These are phyloP conservation scores for Leccinum fuscescens DNA, from an alignment of 1,284 basidiomycete genomes.

Conservation along the genomic window DNA sequence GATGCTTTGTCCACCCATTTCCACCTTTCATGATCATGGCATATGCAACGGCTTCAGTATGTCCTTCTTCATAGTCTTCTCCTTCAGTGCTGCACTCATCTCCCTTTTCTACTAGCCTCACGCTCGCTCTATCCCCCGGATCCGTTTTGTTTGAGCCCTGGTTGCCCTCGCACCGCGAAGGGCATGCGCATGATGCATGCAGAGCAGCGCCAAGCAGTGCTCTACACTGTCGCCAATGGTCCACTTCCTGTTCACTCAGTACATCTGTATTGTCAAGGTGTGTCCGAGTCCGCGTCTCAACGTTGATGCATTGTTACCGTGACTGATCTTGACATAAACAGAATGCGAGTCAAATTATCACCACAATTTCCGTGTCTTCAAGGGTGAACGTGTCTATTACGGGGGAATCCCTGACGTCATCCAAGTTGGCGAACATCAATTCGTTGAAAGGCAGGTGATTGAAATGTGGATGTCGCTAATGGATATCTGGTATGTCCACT, in stretches of 20 bases:
- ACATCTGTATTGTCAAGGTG: slow-evolving; percentile 6
- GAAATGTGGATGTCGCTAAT: slow-evolving; percentile 10
- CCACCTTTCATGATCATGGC: not conserved
- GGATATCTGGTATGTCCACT: not conserved
- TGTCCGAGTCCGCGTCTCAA: not conserved
- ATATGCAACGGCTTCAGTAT: not conserved
- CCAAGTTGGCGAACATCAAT: slow-evolving; percentile 12
- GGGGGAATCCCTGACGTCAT: not conserved
- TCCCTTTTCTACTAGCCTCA: not conserved
- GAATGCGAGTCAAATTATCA: slow-evolving; percentile 8
- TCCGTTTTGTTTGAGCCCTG: not conserved
- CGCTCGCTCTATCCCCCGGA: not conserved
- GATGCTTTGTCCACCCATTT: not conserved
- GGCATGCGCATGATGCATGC: slow-evolving; percentile 3
- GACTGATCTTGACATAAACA: not conserved
- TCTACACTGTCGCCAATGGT: slow-evolving; percentile 1
- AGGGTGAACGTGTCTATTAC: slow-evolving; percentile 15
- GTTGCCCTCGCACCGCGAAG: not conserved
- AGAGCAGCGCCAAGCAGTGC: not conserved
- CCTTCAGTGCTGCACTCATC: not conserved
- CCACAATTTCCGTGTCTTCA: slow-evolving; percentile 4
- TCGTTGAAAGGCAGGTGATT: not conserved
- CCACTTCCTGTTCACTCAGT: not conserved
- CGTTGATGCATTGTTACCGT: no score
- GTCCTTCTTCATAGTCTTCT: not conserved